Evolutionary conservation across 2,329 filamentous ascomycete genomes (phyloP).

Genomic region (Colletotrichum sp.): DNA sequence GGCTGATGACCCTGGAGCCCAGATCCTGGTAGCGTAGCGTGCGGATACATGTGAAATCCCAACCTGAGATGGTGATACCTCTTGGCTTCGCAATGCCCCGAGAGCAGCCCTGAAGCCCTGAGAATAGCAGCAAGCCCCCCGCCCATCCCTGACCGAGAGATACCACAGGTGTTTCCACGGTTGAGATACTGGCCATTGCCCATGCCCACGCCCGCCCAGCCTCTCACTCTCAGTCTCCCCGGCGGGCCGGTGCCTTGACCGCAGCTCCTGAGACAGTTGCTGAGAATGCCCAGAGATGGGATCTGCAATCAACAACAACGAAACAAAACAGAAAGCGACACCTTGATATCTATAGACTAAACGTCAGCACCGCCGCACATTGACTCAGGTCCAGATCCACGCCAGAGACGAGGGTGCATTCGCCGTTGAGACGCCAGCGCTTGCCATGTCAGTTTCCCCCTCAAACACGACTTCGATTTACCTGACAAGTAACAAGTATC

Average conservation of each 20-base stretch:
- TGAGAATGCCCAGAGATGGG: constrained; percentile 13
- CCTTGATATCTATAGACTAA: constrained; percentile 13
- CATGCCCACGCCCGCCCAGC: background rate
- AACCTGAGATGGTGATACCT: constrained; percentile 16
- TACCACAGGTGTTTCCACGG: background rate
- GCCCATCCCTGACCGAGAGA: constrained; percentile 6
- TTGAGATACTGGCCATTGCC: background rate
- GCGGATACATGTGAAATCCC: constrained; percentile 12
- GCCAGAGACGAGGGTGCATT: background rate
- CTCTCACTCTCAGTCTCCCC: background rate
- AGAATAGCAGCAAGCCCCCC: constrained; percentile 11
- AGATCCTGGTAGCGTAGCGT: background rate
- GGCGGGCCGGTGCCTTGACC: constrained; percentile 9
- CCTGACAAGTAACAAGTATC: background rate
- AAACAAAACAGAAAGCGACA: background rate
- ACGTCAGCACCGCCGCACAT: background rate
- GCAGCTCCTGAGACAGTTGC: constrained; percentile 12
- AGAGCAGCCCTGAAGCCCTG: background rate
- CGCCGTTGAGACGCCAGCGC: background rate
- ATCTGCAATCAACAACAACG: constrained; percentile 12
- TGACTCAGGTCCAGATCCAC: background rate
- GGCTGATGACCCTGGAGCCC: background rate
- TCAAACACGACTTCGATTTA: background rate
- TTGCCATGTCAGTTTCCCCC: background rate
- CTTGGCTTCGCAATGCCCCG: constrained; percentile 17